Evolutionary conservation across 441 rosid species (phyloP), one percentile per base, ranked within the genome.

Genomic region (Populus hybrid): DNA sequence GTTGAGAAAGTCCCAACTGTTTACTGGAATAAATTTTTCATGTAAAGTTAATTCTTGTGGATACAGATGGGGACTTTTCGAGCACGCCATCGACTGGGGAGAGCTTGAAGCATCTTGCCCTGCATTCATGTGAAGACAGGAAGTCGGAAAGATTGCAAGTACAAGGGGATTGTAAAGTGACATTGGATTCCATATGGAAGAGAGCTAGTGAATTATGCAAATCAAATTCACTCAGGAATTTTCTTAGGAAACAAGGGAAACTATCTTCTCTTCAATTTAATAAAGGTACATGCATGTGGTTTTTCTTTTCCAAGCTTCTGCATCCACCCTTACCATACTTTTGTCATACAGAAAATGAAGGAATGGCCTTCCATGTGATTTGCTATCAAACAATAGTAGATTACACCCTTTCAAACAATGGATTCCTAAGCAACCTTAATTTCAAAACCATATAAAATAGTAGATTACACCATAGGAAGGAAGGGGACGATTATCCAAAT

Each of bases 201-300:
- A 84, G 78, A 74, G 94, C 92, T 61, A 86, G 78, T 23, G 90
- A 90, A 64, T 81, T 87, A 81, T 92, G 98, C 79, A 84, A 83
- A 78, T 89, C 98, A 1, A 89, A 85, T 82, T 92, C 99, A 23
- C 88, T 95, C 42, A 90, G 81, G 85, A 89, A 80, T 66, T 87
- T 95, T 83, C 83, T 95, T 54, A 84, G 79, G 80, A 95, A 82
- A 79, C 94, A 85, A n/a, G 99, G 99, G 85, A 91, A 83, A 83
- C 73, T 95, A 74, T 88, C 87, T 70, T 93, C 98, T 81, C 93
- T 95, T 79, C 75, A 54, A 42, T 76, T 92, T 72, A 85, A 86
- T 77, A 89, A 90, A 88, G 99, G 99, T 93, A 81, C 59, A 75
- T 67, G 68, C 67, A 26, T 67, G 36, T 70, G 34, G 23, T 40